Base-by-base conservation (phyloP, 2,329 filamentous ascomycete species). In the Magnaporthiopsis rhizophila region DNA sequence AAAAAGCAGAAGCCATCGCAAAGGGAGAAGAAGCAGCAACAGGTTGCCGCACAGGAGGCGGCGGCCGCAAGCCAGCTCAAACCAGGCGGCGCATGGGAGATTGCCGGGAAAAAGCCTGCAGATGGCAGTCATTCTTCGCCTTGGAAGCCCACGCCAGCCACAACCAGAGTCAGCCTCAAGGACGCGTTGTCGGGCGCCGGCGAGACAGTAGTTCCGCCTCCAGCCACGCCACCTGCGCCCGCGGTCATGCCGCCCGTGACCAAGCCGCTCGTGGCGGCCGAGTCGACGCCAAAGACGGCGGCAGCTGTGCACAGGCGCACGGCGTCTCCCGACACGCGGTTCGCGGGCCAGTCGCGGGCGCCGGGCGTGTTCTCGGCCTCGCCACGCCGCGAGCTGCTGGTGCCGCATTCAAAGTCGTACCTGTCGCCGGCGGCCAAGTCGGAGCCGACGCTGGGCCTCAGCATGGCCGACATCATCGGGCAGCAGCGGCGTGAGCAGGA, bases 401-500 rank as follows among this genome's bases (percentile, higher is more conserved):
- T 83, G 2, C 85, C 86, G 18, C 84, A 88, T 70, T 87, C 86
- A 3, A 87, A 82, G 69, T 85, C 78, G 38, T 89, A 83, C 77
- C 84, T 84, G 45, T 80, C 85, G 21, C 81, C 84, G 30, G 24
- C 38, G 13, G 81, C 83, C 26, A 87, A 86, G 64, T 79, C 84
- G 0, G 89, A 91, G 64, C 66, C 67, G 24, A 32, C 66, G 2
- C 76, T 89, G 3, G 89, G 91, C 3, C 78, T 92, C 15, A 92
- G 89, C 45, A 89, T 99, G 78, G 86, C 88, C 21, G 92, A 97
- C 69, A 99, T 99, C 65, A 89, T 98, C 18, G 87, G 88, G 9
- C 87, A 96, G 71, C 92, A 99, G 76, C 86, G 89, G 73, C 86
- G 86, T 11, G 93, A 97, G 73, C 95, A 96, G 72, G 86, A 92